A percentile compares a stretch with the other conserved stretches of the same genome.
These are phyloP conservation scores for Castanea mollissima DNA, from an alignment of 306 rosid genomes.

Conservation along the genomic window DNA sequence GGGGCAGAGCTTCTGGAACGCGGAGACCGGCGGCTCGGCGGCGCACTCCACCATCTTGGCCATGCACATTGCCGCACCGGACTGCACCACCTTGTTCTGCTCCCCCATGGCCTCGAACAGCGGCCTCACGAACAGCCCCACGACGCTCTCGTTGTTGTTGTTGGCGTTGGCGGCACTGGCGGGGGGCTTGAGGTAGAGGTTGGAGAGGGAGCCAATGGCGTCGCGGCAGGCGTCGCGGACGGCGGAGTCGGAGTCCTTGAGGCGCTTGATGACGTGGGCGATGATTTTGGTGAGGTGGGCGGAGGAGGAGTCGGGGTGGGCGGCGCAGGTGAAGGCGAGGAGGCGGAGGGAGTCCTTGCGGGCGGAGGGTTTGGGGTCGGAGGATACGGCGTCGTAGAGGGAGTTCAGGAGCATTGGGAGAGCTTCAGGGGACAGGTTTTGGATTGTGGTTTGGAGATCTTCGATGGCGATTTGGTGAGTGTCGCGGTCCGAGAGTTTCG, in stretches of 20 bases:
- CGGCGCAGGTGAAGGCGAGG: conserved; percentile 54
- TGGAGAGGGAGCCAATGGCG: conserved; percentile 60
- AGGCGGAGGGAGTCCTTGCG: conserved; percentile 77
- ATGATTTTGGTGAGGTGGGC: conserved; percentile 77
- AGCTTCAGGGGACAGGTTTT: conserved; percentile 61
- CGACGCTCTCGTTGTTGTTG: conserved; percentile 41
- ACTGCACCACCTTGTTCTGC: conserved; percentile 81
- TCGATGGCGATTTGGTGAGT: conserved; percentile 92
- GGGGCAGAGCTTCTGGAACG: conserved; percentile 89
- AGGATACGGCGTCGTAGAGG: conserved; percentile 64
- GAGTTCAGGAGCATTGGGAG: conserved; percentile 85
- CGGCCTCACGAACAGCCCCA: conserved; percentile 84
- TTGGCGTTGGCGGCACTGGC: background rate
- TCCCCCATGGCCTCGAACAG: conserved; percentile 94
- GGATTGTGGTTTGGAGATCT: conserved; percentile 71
- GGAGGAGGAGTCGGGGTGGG: conserved; percentile 57
- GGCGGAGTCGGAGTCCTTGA: conserved; percentile 76
- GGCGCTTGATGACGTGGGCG: conserved; percentile 57
- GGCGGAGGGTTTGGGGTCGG: conserved; percentile 84
- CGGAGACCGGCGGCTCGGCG: conserved; percentile 41
- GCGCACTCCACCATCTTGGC: conserved; percentile 83
- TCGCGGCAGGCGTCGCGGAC: conserved; percentile 84
- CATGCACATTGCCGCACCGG: conserved; percentile 88
- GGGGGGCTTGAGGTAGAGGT: conserved; percentile 41
- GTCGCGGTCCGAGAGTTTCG: conserved; percentile 92